Conservation (phyloP, 331 rosid genomes). For the Acacia concinna region DNA sequence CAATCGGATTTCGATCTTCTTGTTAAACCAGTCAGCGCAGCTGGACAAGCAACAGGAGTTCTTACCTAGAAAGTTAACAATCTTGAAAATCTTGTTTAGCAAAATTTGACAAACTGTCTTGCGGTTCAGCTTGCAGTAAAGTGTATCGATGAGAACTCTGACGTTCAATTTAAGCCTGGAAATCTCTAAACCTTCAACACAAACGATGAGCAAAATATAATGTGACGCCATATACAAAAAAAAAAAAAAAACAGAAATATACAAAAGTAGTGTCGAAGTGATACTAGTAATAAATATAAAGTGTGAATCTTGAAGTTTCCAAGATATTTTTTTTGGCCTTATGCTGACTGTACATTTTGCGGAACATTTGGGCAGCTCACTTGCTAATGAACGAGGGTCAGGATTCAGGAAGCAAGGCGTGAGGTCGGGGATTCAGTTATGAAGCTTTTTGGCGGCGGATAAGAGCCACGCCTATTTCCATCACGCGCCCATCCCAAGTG, state of each 20-base stretch:
- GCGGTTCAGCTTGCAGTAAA: not conserved
- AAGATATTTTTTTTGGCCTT: no score
- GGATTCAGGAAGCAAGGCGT: not conserved
- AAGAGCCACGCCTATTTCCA: no score
- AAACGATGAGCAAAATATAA: not conserved
- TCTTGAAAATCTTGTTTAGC: not conserved
- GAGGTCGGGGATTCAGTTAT: not conserved
- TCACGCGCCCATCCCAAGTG: not conserved
- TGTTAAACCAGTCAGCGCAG: not conserved
- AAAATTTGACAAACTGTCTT: not conserved
- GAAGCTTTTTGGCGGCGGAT: not conserved
- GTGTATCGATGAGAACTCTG: not conserved
- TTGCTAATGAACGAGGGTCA: not conserved
- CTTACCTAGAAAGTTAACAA: not conserved
- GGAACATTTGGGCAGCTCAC: not conserved
- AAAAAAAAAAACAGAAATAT: no score
- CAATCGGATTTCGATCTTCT: not conserved
- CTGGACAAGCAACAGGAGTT: not conserved
- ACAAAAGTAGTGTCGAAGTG: no score
- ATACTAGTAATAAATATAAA: no score
- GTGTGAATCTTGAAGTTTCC: no score
- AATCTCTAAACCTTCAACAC: not conserved
- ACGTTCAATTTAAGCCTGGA: not conserved
- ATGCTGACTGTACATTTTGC: no score
- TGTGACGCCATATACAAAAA: no score